Base-by-base conservation (phyloP, 306 rosid genomes). In the Acacia crassicarpa region DNA sequence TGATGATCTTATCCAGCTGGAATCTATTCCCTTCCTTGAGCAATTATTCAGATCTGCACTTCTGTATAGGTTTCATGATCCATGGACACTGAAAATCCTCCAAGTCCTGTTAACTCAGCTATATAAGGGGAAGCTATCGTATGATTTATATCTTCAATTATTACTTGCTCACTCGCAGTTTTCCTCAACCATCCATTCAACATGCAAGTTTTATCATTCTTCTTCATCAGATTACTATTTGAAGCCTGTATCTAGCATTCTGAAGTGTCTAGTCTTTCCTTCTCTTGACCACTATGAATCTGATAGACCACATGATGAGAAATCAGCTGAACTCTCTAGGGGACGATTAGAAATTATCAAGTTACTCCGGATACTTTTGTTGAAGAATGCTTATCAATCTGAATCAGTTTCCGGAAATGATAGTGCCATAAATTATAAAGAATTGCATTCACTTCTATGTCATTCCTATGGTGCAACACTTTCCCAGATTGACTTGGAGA, bases 161-260 rank as follows among this genome's bases (percentile, higher is more conserved):
- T 84, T 95, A 67, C 91, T 93, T 80, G 88, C 94, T 38, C 98
- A 95, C 89, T 93, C 98, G 81, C 97, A 95, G 38, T 93, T 95
- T 90, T 95, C 90, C 51, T 80, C 91, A 65, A 89, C 91, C 67
- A 81, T 95, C 53, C 86, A 77, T 68, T 90, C 90, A 41, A 67
- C 83, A 70, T 70, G 67, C 81, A 85, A 79, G 83, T 78, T 83
- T 41, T 84, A 90, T 63, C 61, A 70, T 72, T 62, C 74, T 73
- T 79, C 77, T n/a, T 76, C 75, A 54, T 80, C 91, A 76, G 94
- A 94, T 80, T 86, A 91, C 62, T 86, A 89, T 84, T 83, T 81
- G 46, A 93, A 91, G 89, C 95, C 94, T 56, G 80, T 86, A 79
- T 88, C 98, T 67, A 85, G 98, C 84, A 82, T 95, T 83, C 82